These are phyloP conservation scores for Lasiosphaeria ovina DNA, from an alignment of 495 filamentous ascomycete genomes.

Conservation along the genomic window DNA sequence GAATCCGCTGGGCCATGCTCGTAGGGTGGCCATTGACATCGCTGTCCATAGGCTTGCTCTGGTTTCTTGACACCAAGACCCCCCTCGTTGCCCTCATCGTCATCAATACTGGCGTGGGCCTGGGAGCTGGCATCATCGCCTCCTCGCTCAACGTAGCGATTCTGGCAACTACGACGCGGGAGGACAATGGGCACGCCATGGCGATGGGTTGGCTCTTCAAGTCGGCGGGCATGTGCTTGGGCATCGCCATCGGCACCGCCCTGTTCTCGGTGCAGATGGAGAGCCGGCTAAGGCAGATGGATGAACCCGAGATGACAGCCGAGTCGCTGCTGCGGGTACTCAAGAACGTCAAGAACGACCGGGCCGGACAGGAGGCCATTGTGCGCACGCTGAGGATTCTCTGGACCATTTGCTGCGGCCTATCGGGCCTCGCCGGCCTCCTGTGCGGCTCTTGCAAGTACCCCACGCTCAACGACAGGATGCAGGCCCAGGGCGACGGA, in stretches of 20 bases:
- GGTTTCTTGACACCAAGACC: conserved; percentile 48
- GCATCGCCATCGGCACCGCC: conserved; percentile 52
- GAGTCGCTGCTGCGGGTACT: conserved; percentile 22
- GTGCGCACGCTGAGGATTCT: conserved; percentile 23
- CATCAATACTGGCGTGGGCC: conserved; percentile 49
- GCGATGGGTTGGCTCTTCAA: conserved; percentile 60
- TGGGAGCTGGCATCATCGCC: conserved; percentile 56
- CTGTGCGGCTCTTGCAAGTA: conserved; percentile 18
- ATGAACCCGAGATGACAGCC: conserved; percentile 16
- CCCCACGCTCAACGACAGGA: conserved; percentile 8
- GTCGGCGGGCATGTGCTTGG: conserved; percentile 52
- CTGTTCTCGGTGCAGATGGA: conserved; percentile 62
- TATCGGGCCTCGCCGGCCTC: conserved; percentile 15
- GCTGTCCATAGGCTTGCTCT: conserved; percentile 49
- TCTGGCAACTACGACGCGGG: conserved; percentile 42
- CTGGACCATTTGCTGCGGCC: conserved; percentile 21
- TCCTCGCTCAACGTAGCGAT: conserved; percentile 49
- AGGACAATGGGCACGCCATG: conserved; percentile 55
- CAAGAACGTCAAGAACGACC: conserved; percentile 19
- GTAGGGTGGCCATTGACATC: conserved; percentile 53
- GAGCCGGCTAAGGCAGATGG: conserved; percentile 34
- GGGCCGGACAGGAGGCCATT: conserved; percentile 13
- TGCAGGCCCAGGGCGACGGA: neutral
- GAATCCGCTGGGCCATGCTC: conserved; percentile 54
- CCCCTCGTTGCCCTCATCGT: conserved; percentile 50